These are phyloP conservation scores for Cetradonia linearis DNA, from an alignment of 495 filamentous ascomycete genomes.

Conservation along the genomic window DNA sequence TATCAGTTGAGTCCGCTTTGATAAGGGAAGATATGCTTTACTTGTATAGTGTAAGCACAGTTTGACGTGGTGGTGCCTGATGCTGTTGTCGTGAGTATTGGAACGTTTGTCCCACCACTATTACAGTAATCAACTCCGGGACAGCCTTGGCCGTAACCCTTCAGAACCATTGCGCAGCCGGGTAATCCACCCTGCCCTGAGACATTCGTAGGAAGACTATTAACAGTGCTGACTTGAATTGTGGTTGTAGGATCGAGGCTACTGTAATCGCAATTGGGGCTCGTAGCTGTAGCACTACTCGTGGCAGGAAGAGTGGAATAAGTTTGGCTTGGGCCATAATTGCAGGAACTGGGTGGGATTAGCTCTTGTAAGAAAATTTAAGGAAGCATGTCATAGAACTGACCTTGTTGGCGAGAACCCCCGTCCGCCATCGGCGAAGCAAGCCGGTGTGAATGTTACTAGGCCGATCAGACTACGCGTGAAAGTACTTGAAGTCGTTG, in stretches of 20 bases:
- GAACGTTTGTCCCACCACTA: conserved; percentile 1
- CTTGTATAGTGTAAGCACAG: neutral
- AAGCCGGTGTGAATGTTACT: too few species aligned
- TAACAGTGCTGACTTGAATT: conserved; percentile 3
- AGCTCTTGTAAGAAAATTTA: too few species aligned
- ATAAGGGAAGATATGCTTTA: neutral
- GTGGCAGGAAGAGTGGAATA: conserved; percentile 4
- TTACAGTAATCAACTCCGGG: conserved; percentile 9
- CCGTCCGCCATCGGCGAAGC: too few species aligned
- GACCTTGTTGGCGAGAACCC: too few species aligned
- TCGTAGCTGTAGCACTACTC: neutral
- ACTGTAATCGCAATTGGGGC: neutral
- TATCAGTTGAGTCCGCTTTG: neutral
- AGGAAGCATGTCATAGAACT: too few species aligned
- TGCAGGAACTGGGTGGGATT: too few species aligned
- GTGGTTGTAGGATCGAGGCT: neutral
- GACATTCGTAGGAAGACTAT: conserved; percentile 9
- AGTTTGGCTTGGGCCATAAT: neutral
- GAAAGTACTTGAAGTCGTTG: too few species aligned
- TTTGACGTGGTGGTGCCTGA: neutral
- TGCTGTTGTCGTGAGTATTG: neutral
- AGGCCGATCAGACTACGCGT: too few species aligned
- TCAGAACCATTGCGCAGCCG: conserved; percentile 4
- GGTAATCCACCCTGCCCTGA: conserved; percentile 4
- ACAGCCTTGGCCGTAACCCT: conserved; percentile 9